Conservation (phyloP, 495 filamentous ascomycete species). For the Rostrohypoxylon terebratum region DNA sequence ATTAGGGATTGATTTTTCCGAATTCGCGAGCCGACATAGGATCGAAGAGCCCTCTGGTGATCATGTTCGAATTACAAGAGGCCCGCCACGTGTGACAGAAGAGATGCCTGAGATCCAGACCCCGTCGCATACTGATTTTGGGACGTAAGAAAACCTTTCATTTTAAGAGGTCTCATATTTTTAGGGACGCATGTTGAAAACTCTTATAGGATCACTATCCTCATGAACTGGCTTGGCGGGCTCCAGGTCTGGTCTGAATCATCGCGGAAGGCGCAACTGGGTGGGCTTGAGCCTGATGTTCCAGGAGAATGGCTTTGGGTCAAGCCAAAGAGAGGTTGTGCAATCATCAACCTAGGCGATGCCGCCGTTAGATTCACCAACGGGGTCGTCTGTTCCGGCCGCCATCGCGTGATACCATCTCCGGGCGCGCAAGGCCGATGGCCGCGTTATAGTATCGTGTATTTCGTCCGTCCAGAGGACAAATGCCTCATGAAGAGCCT, state of each 20-base stretch:
- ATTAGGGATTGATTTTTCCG: slow-evolving; percentile 61
- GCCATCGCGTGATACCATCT: slow-evolving; percentile 71
- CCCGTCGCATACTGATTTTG: slow-evolving; percentile 53
- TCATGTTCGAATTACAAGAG: slow-evolving; percentile 65
- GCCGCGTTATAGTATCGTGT: slow-evolving; percentile 70
- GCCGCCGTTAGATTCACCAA: slow-evolving; percentile 72
- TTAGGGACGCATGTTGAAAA: background rate
- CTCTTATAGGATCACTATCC: slow-evolving; percentile 60
- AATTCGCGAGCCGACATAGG: slow-evolving; percentile 63
- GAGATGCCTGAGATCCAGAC: slow-evolving; percentile 51
- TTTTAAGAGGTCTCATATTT: slow-evolving; percentile 48
- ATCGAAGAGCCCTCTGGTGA: slow-evolving; percentile 65
- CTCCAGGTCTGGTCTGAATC: slow-evolving; percentile 67
- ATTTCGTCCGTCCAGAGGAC: slow-evolving; percentile 71
- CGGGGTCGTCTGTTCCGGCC: slow-evolving; percentile 69
- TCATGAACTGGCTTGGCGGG: slow-evolving; percentile 71
- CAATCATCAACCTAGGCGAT: slow-evolving; percentile 75
- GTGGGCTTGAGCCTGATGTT: slow-evolving; percentile 40
- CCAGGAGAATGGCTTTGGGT: slow-evolving; percentile 70
- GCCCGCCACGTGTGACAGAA: slow-evolving; percentile 42
- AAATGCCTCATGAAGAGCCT: slow-evolving; percentile 62
- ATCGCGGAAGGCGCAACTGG: slow-evolving; percentile 42
- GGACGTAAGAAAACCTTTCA: slow-evolving; percentile 51
- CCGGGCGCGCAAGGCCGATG: slow-evolving; percentile 65
- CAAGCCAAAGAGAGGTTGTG: slow-evolving; percentile 66